Base-by-base conservation (phyloP, 2,329 filamentous ascomycete species). In the Fusarium cyanostomum region DNA sequence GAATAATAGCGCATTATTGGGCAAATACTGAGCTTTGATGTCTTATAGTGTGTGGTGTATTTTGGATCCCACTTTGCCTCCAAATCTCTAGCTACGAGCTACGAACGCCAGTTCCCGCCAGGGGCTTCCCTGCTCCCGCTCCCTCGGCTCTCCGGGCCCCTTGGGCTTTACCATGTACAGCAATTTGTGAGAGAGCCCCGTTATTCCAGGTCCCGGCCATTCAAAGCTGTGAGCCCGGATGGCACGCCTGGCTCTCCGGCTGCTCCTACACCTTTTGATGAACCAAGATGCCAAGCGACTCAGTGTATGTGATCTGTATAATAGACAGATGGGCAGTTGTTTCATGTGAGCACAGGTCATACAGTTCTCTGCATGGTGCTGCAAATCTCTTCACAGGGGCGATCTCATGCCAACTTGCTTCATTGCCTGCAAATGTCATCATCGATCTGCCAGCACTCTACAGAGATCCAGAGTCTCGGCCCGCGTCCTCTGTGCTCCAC, bases 401-500 rank as follows among this genome's bases (percentile, higher is more conserved):
- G 38, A 63, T 54, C 44, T 61, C 30, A 31, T 49, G 44, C 34
- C 44, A 9, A 43, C 9, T 46, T 52, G 42, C 49, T 56, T 63
- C 45, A 65, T 57, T 27, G 12, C 49, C 21, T 26, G 12, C 39
- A 16, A 6, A 65, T 60, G 45, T 18, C 65, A 67, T 70, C 55
- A 65, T 66, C 24, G 59, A 70, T 54, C 53, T 61, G 16, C 38
- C 52, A 44, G 33, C 13, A 48, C 41, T 44, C 48, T 51, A 49
- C 41, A 38, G 30, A 48, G 59, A 44, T 51, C 45, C 41, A 38
- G 30, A 48, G 59, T 70, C 62, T 68, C 65, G 51, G 46, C 54
- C 52, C 56, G 55, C 51, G 21, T 60, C 41, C 39, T 46, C 21
- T 43, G 11, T 27, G 43, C 49, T 43, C 33, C 51, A 43, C 54